Evolutionary conservation across 306 rosid species (phyloP), one percentile per base, ranked within the genome.

Genomic region (Hylodesmum podocarpum): DNA sequence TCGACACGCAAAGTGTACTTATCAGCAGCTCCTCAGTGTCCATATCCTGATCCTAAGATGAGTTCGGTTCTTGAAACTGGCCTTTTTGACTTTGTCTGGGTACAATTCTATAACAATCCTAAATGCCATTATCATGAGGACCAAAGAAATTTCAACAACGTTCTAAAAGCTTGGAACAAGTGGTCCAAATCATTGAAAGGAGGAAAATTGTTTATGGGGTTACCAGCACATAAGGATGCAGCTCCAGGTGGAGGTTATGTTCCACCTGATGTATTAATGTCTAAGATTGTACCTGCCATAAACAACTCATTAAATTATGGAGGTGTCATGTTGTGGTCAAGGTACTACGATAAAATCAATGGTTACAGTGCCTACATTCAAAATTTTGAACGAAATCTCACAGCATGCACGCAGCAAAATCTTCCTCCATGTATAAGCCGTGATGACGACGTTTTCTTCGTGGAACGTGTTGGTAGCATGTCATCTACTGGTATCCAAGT

Each of bases 311-410:
- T 83, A 0, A 75, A 85, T 15, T 89, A 86, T 40, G 97, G 92
- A 63, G 96, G 94, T 10, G 86, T 91, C 3, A 85, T 82, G 90
- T 14, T 91, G 53, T 87, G 89, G 88, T 75, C 87, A n/a, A 86
- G 77, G 57, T 82, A 66, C 62, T 8, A 49, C 24, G 94, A 87
- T 78, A 75, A 39, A 62, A 8, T 8, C 22, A 87, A 36, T 12
- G 80, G 80, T 3, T 91, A 86, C 14, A 86, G 88, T 76, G 15
- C 72, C 8, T 0, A 15, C 16, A 62, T 88, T 46, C 9, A 24
- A 16, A 16, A 64, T 9, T 19, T n/a, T 16, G 9, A 18, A 4
- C 0, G 4, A 36, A 37, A 19, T 37, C 15, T 1, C 1, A 43
- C 65, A 1, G 5, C 5, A 33, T 76, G 78, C 63, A 25, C 63